Conservation (phyloP, 495 filamentous ascomycete species). For the Podospora didyma region DNA sequence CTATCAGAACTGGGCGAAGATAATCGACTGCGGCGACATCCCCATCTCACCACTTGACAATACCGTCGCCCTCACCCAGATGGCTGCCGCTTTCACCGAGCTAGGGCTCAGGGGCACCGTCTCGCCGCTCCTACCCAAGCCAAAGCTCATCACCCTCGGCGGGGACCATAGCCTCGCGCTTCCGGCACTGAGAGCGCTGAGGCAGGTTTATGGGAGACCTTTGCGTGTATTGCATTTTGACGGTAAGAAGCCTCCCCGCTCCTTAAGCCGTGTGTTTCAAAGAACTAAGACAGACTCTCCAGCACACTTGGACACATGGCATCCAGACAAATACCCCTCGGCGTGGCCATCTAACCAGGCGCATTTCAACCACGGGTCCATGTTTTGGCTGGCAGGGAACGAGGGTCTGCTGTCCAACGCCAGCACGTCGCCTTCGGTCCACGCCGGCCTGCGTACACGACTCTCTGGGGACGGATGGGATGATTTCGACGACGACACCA, state of each 20-base stretch:
- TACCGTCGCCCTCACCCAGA: constrained; percentile 67
- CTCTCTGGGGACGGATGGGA: constrained; percentile 60
- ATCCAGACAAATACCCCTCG: constrained; percentile 71
- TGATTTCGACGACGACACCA: constrained; percentile 61
- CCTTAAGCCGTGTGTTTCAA: neutral
- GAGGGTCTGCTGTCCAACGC: constrained; percentile 68
- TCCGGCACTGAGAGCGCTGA: constrained; percentile 68
- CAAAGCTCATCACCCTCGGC: constrained; percentile 73
- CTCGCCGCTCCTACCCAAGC: constrained; percentile 32
- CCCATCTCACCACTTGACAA: constrained; percentile 80
- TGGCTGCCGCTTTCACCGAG: constrained; percentile 66
- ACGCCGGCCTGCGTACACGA: constrained; percentile 72
- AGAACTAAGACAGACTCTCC: too few species aligned
- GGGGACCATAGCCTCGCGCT: constrained; percentile 80
- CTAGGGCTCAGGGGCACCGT: constrained; percentile 33
- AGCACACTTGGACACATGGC: constrained; percentile 76
- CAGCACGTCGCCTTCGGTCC: constrained; percentile 58
- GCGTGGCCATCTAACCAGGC: constrained; percentile 67
- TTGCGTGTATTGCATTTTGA: constrained; percentile 84
- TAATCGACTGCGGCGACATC: constrained; percentile 81
- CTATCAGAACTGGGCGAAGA: constrained; percentile 65
- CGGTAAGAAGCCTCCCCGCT: constrained; percentile 34
- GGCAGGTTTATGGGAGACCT: constrained; percentile 63
- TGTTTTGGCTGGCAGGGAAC: constrained; percentile 78
- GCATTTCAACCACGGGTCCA: constrained; percentile 77